A percentile compares a stretch with the other conserved stretches of the same genome.
Conservation (phyloP, 192 early-diverging fungal genomes). For the Spinellus fusiger region DNA sequence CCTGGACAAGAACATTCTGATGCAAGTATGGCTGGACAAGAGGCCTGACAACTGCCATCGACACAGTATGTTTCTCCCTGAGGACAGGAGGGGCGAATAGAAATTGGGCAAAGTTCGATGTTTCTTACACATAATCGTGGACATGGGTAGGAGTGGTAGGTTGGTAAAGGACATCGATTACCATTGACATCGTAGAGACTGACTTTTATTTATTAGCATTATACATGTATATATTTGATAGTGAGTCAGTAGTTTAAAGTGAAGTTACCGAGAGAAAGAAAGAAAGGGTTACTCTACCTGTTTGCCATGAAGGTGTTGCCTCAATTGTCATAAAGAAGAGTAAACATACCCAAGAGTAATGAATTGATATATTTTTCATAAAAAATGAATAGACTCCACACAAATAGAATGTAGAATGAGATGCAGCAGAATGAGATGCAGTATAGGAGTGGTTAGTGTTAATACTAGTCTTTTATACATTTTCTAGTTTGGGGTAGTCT, state of each 20-base stretch:
- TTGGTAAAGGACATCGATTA: too few relatives aligned
- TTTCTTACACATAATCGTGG: constrained; percentile 45
- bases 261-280: neutral
- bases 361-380: too few relatives aligned
- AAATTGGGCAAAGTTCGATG: constrained; percentile 33
- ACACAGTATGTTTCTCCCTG: constrained; percentile 38
- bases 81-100: constrained; percentile 30
- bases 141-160: constrained; percentile 37
- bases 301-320: constrained; percentile 17
- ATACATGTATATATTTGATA: neutral
- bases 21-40: constrained; percentile 27
- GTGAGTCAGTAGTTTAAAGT: neutral
- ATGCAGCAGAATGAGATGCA: too few relatives aligned
- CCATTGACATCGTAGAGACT: neutral
- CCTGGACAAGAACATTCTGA: constrained; percentile 27
- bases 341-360: too few relatives aligned
- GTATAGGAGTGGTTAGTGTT: too few relatives aligned
- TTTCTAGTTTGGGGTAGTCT: too few relatives aligned
- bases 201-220: neutral
- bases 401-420: too few relatives aligned
- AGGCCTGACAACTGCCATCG: constrained; percentile 41
- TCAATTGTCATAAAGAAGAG: neutral
- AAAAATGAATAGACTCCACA: too few relatives aligned
- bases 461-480: too few relatives aligned
- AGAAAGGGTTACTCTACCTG: constrained; percentile 7